These are phyloP conservation scores for Phytophthora kernoviae DNA, from an alignment of 352 stramenopile genomes.

Conservation along the genomic window DNA sequence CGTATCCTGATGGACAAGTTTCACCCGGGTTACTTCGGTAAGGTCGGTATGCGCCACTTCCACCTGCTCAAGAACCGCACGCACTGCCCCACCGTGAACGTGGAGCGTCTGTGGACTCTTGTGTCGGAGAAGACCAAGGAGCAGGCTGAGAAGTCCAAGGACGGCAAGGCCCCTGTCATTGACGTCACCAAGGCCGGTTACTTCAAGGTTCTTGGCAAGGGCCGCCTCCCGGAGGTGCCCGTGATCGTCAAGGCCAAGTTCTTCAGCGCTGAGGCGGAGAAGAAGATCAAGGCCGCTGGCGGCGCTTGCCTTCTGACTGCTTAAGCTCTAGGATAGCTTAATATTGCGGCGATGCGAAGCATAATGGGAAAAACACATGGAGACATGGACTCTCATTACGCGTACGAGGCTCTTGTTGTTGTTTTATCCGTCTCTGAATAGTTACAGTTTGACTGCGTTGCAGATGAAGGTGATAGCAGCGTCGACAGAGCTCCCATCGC, in stretches of 20 bases:
- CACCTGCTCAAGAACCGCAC: conserved; percentile 96
- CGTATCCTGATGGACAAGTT: conserved; percentile 99
- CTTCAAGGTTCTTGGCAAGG: conserved; percentile 99
- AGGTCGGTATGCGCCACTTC: conserved; percentile 99
- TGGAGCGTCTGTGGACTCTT: conserved; percentile 99
- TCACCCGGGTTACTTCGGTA: conserved; percentile 99
- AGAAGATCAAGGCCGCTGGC: conserved; percentile 99
- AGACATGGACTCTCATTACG: conserved; percentile 41
- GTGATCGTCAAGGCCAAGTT: conserved; percentile 99
- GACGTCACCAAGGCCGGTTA: conserved; percentile 98
- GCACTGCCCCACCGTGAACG: conserved; percentile 98
- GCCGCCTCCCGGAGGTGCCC: conserved; percentile 95
- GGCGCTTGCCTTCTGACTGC: conserved; percentile 98
- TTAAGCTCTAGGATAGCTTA: conserved; percentile 82
- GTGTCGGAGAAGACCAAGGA: conserved; percentile 98
- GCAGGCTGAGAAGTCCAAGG: conserved; percentile 93
- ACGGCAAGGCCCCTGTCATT: conserved; percentile 98
- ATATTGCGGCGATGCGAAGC: conserved; percentile 74
- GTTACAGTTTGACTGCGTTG: neutral
- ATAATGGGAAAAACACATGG: conserved; percentile 80
- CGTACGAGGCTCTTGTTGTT: neutral
- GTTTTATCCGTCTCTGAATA: neutral
- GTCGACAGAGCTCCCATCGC: neutral
- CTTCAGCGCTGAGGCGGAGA: conserved; percentile 99
- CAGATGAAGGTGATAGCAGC: conserved; percentile 16